Base-by-base conservation (phyloP, 2,329 filamentous ascomycete species). In the Colletotrichum lini region DNA sequence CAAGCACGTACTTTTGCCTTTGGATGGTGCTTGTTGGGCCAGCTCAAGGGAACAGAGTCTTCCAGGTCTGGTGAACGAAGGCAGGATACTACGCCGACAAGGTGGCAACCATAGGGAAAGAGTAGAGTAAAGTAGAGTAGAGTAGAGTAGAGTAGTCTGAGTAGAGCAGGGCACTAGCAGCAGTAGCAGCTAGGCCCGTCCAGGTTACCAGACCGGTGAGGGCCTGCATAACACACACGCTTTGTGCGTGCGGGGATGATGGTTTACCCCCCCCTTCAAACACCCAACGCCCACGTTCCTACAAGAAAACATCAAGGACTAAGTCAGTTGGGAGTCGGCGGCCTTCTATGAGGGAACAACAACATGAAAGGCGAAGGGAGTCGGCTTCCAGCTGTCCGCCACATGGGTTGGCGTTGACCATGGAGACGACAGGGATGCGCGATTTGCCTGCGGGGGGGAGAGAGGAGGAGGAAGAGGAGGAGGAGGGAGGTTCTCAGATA, bases 371-470 rank as follows among this genome's bases (percentile, higher is more conserved):
- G 53, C 53, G n/a, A 42, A 56, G n/a, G 53, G 15, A 6, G 12
- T 30, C 30, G 30, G 1, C 23, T 23, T 23, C 30, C 30, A 7
- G 7, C 13, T 5, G 16, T 42, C n/a, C 12, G 53, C n/a, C 35
- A 40, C 35, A 7, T 15, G 35, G 30, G 53, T 40, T 56, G 35
- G 53, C 53, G n/a, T 35, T 10, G 35, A 12, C 35, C 35, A 23
- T 56, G 21, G 40, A 12, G 59, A 49, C n/a, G 50, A 26, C 45
- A 61, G 59, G 59, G 59, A 61, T 61, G 45, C 30, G 9, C 9
- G 50, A 49, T 45, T 23, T 7, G 38, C 45, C 45, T 42, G 59
- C 30, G 59, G 59, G 59, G 58, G 15, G 15, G 15, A 15, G 26
- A 42, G 4, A 12, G 30, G 7, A 30, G 1, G 7, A 30, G 5